A percentile compares a stretch with the other conserved stretches of the same genome.
These are phyloP conservation scores for Mucor plumbeus DNA, from an alignment of 371 early-diverging fungal species.

Conservation along the genomic window DNA sequence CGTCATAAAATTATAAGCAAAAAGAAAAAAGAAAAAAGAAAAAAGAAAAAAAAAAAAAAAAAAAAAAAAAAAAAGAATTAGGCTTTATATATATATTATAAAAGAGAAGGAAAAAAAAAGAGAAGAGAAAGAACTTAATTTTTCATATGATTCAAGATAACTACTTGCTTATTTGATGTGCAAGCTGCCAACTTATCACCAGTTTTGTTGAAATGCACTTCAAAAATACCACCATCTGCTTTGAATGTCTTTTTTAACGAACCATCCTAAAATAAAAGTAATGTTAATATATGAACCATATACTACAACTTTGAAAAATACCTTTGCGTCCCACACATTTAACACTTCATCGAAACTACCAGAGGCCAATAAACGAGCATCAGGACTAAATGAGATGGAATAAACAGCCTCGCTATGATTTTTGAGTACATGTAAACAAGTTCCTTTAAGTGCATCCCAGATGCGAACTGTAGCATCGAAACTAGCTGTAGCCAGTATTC, in stretches of 20 bases:
- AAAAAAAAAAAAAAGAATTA: background rate
- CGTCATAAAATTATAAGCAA: too few relatives aligned
- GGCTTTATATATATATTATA: background rate
- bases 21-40: too few relatives aligned
- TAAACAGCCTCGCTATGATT: slow-evolving; percentile 86
- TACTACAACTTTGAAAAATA: slow-evolving; percentile 21
- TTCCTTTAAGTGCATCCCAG: slow-evolving; percentile 84
- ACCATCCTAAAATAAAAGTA: slow-evolving; percentile 54
- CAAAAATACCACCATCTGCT: slow-evolving; percentile 78
- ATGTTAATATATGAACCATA: background rate
- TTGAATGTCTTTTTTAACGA: slow-evolving; percentile 67
- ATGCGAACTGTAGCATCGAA: slow-evolving; percentile 90
- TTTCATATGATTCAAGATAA: slow-evolving; percentile 23
- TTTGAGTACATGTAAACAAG: slow-evolving; percentile 74
- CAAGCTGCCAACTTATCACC: slow-evolving; percentile 61
- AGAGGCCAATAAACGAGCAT: slow-evolving; percentile 81
- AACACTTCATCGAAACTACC: slow-evolving; percentile 88
- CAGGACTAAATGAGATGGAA: slow-evolving; percentile 86
- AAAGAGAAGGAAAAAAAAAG: slow-evolving; percentile 3
- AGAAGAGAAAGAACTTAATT: background rate
- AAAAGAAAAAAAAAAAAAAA: too few relatives aligned
- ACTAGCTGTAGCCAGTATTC: slow-evolving; percentile 80
- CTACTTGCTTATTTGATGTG: slow-evolving; percentile 58
- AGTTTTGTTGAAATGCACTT: slow-evolving; percentile 74
- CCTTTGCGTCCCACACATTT: slow-evolving; percentile 83